A percentile compares a stretch with the other conserved stretches of the same genome.
These are phyloP conservation scores for Colletotrichum sp. DNA, from an alignment of 2,329 filamentous ascomycete species.

Conservation along the genomic window DNA sequence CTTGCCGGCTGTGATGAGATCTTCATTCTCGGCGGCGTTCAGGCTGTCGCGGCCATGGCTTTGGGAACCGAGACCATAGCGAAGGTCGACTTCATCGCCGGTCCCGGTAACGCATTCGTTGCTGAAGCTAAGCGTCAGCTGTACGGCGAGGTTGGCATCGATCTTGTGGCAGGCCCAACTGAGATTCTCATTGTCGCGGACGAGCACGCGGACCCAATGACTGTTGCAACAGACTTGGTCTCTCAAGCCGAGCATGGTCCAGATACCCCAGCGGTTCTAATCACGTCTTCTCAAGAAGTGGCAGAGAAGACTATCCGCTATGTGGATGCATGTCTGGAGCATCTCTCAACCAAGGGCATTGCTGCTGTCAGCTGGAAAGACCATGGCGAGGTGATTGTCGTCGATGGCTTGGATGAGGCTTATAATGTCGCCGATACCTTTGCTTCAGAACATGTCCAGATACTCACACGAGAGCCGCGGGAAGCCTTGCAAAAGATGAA, in stretches of 20 bases:
- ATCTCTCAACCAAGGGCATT: conserved; percentile 46
- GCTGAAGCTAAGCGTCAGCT: conserved; percentile 59
- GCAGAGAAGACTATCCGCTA: conserved; percentile 40
- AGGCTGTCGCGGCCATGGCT: conserved; percentile 58
- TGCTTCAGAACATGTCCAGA: conserved; percentile 57
- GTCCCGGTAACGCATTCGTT: conserved; percentile 60
- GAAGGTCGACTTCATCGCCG: conserved; percentile 58
- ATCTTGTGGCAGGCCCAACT: conserved; percentile 58
- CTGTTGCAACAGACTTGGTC: conserved; percentile 49
- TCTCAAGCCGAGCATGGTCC: conserved; percentile 58
- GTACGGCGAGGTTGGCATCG: conserved; percentile 59
- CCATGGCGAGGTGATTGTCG: conserved; percentile 51
- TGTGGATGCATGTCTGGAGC: conserved; percentile 42
- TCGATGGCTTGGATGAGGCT: conserved; percentile 43
- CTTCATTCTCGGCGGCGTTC: conserved; percentile 55
- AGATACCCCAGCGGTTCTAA: conserved; percentile 54
- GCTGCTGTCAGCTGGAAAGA: conserved; percentile 48
- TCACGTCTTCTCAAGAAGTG: conserved; percentile 49
- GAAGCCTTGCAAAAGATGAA: conserved; percentile 56
- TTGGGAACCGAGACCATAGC: conserved; percentile 51
- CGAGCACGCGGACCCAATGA: conserved; percentile 48
- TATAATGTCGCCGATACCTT: conserved; percentile 51
- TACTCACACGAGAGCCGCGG: conserved; percentile 49
- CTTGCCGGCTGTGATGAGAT: conserved; percentile 56
- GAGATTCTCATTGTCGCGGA: conserved; percentile 58